Conservation (phyloP, 2,329 filamentous ascomycete genomes). For the Alternaria postmessia region DNA sequence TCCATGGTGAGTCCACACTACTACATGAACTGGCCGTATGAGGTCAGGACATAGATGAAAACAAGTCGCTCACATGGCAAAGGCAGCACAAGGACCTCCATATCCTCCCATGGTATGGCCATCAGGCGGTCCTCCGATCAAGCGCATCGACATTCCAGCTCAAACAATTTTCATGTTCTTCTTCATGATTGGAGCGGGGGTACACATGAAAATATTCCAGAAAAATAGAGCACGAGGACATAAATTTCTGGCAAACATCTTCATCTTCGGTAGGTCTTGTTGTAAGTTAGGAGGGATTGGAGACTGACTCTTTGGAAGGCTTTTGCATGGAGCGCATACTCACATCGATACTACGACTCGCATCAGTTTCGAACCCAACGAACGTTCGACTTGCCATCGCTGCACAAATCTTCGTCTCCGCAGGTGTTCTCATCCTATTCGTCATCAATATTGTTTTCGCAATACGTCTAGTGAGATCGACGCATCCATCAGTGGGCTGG, state of each 20-base stretch:
- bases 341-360: constrained; percentile 51
- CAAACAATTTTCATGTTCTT: constrained; percentile 53
- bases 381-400: constrained; percentile 62
- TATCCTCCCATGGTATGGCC: constrained; percentile 42
- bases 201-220: constrained; percentile 55
- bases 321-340: constrained; percentile 56
- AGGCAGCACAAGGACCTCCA: constrained; percentile 37
- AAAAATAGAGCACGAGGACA: constrained; percentile 49
- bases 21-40: not conserved
- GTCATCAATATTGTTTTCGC: constrained; percentile 80
- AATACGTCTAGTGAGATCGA: constrained; percentile 76
- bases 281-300: not conserved
- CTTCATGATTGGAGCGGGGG: constrained; percentile 51
- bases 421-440: constrained; percentile 78
- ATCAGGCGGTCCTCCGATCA: constrained; percentile 50
- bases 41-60: not conserved
- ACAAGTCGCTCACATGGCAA: constrained; percentile 12
- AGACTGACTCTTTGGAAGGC: constrained; percentile 25
- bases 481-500: constrained; percentile 77
- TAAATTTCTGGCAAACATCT: constrained; percentile 52
- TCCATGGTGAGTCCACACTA: constrained; percentile 19
- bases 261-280: constrained; percentile 50
- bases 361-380: constrained; percentile 39
- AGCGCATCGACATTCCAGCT: constrained; percentile 52
- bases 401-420: constrained; percentile 73